phyloP scores from a whole-genome alignment of 1,139 yeast species.

The Pichia inconspicua region DNA sequence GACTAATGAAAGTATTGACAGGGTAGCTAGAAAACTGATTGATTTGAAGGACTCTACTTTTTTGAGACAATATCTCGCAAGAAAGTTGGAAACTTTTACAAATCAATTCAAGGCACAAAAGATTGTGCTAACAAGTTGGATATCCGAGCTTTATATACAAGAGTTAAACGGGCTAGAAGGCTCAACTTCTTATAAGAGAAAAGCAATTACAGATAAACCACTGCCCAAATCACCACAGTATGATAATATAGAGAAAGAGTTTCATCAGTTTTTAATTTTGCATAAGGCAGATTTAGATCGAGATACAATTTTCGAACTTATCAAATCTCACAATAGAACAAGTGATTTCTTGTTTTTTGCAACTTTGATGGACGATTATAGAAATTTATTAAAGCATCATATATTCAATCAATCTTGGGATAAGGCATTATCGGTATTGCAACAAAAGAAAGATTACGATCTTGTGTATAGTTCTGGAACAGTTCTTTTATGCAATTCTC shows the following conservation, averaged over 20 bases:
- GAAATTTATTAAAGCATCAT: conserved; percentile 62
- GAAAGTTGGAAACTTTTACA: conserved; percentile 40
- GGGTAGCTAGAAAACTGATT: conserved; percentile 57
- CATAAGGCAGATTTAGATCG: conserved; percentile 49
- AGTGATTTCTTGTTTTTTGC: conserved; percentile 64
- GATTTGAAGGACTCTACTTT: conserved; percentile 37
- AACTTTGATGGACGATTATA: conserved; percentile 57
- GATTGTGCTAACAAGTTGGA: conserved; percentile 71
- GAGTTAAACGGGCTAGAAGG: conserved; percentile 43
- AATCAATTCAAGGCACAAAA: conserved; percentile 43
- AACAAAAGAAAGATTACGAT: conserved; percentile 39
- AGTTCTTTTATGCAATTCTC: conserved; percentile 57
- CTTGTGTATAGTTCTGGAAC: conserved; percentile 62
- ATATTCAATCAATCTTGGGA: conserved; percentile 65
- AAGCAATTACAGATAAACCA: conserved; percentile 3
- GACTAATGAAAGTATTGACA: conserved; percentile 64
- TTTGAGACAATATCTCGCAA: conserved; percentile 48
- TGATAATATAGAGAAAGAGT: conserved; percentile 27
- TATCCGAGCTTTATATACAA: conserved; percentile 59
- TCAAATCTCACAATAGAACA: conserved; percentile 57
- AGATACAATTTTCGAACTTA: conserved; percentile 63
- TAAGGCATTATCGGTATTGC: conserved; percentile 55
- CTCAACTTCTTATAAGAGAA: conserved; percentile 4
- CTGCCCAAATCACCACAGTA: background rate
- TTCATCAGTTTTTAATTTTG: conserved; percentile 45